Evolutionary conservation across 805 yeast genomes (phyloP).

Genomic region (Brettanomyces bruxellensis): DNA sequence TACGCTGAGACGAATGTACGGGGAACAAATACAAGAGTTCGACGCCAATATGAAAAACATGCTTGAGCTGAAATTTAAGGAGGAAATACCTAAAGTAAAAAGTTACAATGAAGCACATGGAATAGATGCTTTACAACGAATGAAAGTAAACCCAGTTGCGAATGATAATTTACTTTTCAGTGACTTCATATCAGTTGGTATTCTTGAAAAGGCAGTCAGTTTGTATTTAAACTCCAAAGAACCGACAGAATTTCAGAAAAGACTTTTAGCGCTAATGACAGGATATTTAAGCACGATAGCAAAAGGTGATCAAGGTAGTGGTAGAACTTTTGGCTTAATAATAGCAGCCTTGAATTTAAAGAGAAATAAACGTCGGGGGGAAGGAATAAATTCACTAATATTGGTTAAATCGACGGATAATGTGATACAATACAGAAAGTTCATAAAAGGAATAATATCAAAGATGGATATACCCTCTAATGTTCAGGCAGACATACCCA

Average conservation of each 20-base stretch:
- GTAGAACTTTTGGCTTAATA: conserved; percentile 20
- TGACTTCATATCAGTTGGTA: conserved; percentile 12
- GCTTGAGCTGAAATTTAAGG: conserved; percentile 13
- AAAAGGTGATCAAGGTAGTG: conserved; percentile 24
- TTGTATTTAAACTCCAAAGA: conserved; percentile 7
- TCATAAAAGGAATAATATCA: conserved; percentile 8
- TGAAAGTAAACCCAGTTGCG: conserved; percentile 5
- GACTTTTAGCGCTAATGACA: conserved; percentile 18
- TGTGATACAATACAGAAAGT: conserved; percentile 16
- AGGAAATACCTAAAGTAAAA: conserved; percentile 15
- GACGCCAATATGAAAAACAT: conserved; percentile 11
- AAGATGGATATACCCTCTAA: neutral
- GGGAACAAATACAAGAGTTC: conserved; percentile 11
- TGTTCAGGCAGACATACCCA: neutral
- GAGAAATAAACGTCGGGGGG: conserved; percentile 15
- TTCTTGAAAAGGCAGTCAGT: conserved; percentile 10
- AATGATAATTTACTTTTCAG: neutral
- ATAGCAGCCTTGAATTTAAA: conserved; percentile 18
- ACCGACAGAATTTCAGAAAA: conserved; percentile 24
- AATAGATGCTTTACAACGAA: conserved; percentile 13
- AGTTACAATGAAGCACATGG: conserved; percentile 17
- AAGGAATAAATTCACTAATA: conserved; percentile 21
- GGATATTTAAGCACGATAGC: conserved; percentile 22
- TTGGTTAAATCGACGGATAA: conserved; percentile 21
- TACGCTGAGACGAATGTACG: conserved; percentile 14